phyloP scores from a whole-genome alignment of 2,329 filamentous ascomycete genomes.

The Ceratocystis cubensis region DNA sequence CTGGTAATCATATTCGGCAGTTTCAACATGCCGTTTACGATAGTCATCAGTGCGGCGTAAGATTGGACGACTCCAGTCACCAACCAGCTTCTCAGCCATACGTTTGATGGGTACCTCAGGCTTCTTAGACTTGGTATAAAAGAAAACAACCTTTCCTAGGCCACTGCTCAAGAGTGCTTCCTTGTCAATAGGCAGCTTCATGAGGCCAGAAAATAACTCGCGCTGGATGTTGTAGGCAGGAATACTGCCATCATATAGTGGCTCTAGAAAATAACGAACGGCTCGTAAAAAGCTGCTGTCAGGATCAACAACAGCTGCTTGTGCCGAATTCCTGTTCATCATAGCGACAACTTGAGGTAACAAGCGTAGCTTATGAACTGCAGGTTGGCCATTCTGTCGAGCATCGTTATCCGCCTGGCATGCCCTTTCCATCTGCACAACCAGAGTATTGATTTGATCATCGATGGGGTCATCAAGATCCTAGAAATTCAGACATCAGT shows the following conservation, averaged over 20 bases:
- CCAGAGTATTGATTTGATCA: conserved; percentile 76
- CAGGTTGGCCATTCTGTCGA: conserved; percentile 65
- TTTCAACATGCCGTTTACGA: conserved; percentile 63
- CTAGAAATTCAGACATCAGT: conserved; percentile 32
- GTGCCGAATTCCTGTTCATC: conserved; percentile 78
- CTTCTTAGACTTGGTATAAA: conserved; percentile 91
- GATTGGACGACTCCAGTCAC: conserved; percentile 91
- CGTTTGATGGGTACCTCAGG: conserved; percentile 82
- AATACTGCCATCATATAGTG: conserved; percentile 81
- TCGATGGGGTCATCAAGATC: conserved; percentile 86
- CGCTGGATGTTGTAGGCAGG: conserved; percentile 97
- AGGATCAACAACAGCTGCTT: conserved; percentile 74
- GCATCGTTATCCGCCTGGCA: conserved; percentile 77
- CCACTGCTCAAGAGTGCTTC: conserved; percentile 81
- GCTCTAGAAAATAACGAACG: conserved; percentile 94
- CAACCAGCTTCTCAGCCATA: conserved; percentile 80
- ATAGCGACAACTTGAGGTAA: conserved; percentile 80
- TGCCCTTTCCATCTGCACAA: conserved; percentile 78
- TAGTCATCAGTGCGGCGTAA: conserved; percentile 90
- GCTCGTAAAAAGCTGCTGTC: conserved; percentile 92
- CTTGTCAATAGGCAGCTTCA: conserved; percentile 75
- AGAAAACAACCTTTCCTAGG: conserved; percentile 90
- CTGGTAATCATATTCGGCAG: conserved; percentile 51
- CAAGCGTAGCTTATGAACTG: conserved; percentile 85
- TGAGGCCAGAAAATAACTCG: conserved; percentile 73